phyloP scores from a whole-genome alignment of 176 grass and related monocot species.

The Hyparrhenia diplandra region DNA sequence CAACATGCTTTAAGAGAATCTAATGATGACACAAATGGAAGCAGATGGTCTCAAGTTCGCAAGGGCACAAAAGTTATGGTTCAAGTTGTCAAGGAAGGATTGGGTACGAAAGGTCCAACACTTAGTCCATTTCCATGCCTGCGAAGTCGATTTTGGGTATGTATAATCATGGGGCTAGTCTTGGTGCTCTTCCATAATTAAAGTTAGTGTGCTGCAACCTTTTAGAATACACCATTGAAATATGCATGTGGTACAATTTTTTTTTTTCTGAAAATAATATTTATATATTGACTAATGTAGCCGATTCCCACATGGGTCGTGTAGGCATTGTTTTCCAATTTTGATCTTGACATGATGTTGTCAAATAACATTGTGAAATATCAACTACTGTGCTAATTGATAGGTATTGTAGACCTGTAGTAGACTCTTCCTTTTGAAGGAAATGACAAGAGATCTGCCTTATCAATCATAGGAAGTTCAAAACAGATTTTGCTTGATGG shows the following conservation, averaged over 20 bases:
- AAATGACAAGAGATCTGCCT: not conserved
- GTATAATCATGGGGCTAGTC: conserved; percentile 25
- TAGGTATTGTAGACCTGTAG: not conserved
- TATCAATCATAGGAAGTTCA: not conserved
- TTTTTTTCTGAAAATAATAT: not conserved
- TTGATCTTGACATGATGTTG: not conserved
- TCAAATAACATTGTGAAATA: not conserved
- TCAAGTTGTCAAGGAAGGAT: conserved; percentile 95
- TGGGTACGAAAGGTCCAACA: conserved; percentile 80
- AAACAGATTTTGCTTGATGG: not conserved
- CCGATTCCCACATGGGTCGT: not conserved
- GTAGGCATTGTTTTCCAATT: not conserved
- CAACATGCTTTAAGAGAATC: conserved; percentile 50
- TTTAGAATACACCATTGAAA: conserved; percentile 16
- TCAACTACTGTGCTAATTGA: not conserved
- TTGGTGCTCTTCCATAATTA: conserved; percentile 6
- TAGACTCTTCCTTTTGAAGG: not conserved
- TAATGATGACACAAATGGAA: conserved; percentile 46
- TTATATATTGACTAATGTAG: not conserved
- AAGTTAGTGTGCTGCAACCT: conserved; percentile 4
- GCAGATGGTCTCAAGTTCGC: conserved; percentile 74
- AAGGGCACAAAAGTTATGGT: conserved; percentile 89
- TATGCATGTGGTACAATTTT: not conserved
- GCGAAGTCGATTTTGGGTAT: conserved; percentile 94
- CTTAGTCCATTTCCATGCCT: conserved; percentile 87